Base-by-base conservation (phyloP, 2,329 filamentous ascomycete genomes). In the Mycosphaerella sp. region DNA sequence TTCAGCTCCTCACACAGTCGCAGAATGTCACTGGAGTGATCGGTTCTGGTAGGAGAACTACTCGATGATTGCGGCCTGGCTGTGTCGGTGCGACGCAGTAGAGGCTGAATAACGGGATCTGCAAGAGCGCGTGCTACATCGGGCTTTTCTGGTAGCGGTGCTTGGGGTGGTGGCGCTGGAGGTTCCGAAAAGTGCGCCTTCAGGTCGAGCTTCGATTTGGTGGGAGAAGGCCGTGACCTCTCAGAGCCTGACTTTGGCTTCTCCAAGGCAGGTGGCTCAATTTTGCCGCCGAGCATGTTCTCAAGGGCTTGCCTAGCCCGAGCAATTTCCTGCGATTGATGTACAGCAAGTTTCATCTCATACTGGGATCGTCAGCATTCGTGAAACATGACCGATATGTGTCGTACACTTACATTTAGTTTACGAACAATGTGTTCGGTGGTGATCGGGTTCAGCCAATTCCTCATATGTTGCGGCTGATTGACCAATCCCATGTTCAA, bases 401-500 rank as follows among this genome's bases (percentile, higher is more conserved):
- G 14, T 8, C 3, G 11, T 55, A 3, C 17, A 80, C 84, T 76
- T 77, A 91, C 87, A 67, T 87, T 86, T 49, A 93, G 76, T 67
- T 84, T 85, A 69, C 95, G 96, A 39, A 96, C 86, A 53, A 98
- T 91, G 64, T 95, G 89, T 69, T 98, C 93, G 42, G 95, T 93
- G 6, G 89, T 95, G 59, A 96, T 84, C 0, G 91, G 89, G 6
- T 88, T 88, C 53, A 95, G 77, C 83, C 89, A 95, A 64, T 90
- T 90, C 38, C 89, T 88, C 73, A 84, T 80, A 56, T 84, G 83
- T 49, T 89, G 80, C 62, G 89, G 87, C 61, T 89, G 86, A 52
- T 81, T 79, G 67, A 90, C 76, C 11, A 72, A 74, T 61, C 73
- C 79, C 63, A 79, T 73, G 62, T 82, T 79, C 59, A 73, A 76